Evolutionary conservation across 208 protist species (phyloP).

Genomic region (Herpetomonas muscarum): DNA sequence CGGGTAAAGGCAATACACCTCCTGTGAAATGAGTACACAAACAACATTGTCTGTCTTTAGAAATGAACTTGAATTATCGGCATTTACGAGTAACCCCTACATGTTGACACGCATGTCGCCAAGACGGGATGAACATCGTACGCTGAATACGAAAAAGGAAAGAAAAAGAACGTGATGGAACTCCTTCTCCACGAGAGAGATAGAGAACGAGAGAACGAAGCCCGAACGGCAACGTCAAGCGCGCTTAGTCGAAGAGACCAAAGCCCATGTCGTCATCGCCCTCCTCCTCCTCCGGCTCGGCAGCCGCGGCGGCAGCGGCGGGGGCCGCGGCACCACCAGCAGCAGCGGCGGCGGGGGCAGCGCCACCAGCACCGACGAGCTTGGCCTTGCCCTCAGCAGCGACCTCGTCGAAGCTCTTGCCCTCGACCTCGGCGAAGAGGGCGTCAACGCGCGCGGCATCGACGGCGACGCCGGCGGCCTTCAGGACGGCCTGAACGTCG

Average conservation of each 20-base stretch:
- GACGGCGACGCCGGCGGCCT: slow-evolving; percentile 75
- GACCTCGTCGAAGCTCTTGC: slow-evolving; percentile 90
- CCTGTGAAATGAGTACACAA: no score
- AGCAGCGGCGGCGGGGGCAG: slow-evolving; percentile 25
- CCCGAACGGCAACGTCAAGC: no score
- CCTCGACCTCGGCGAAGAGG: slow-evolving; percentile 80
- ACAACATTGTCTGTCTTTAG: no score
- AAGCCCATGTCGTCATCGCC: slow-evolving; percentile 90
- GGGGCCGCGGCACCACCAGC: slow-evolving; percentile 31
- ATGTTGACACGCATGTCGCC: no score
- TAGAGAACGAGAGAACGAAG: no score
- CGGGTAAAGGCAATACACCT: no score
- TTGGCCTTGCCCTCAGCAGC: slow-evolving; percentile 84
- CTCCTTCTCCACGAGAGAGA: no score
- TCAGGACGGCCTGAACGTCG: slow-evolving; percentile 88
- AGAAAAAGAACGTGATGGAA: background rate
- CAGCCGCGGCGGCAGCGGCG: slow-evolving; percentile 42
- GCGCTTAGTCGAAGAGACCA: slow-evolving; percentile 86
- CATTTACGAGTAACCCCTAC: no score
- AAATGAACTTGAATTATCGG: no score
- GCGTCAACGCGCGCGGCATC: slow-evolving; percentile 65
- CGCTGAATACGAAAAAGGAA: background rate
- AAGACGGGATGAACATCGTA: no score
- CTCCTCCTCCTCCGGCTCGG: slow-evolving; percentile 72
- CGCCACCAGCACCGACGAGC: slow-evolving; percentile 64